These are phyloP conservation scores for Botrytis deweyae DNA, from an alignment of 2,329 filamentous ascomycete genomes.

Conservation along the genomic window DNA sequence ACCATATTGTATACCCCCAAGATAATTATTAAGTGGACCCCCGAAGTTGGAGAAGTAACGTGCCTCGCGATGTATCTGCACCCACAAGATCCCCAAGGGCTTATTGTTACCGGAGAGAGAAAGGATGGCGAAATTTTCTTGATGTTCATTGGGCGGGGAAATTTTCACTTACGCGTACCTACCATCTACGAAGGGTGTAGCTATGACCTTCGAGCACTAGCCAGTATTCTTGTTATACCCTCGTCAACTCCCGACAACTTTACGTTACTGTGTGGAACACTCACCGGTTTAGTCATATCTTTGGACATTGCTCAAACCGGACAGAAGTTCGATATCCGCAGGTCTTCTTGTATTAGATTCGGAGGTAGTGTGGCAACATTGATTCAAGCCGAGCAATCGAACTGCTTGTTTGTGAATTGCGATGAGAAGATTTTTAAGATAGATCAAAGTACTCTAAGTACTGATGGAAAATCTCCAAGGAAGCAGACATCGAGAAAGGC, in stretches of 20 bases:
- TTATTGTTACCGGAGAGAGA: background rate
- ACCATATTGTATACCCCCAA: background rate
- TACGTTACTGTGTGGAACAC: conserved; percentile 36
- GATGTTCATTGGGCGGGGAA: background rate
- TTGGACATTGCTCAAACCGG: conserved; percentile 26
- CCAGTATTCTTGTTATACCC: conserved; percentile 31
- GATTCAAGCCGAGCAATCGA: conserved; percentile 21
- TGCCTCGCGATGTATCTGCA: background rate
- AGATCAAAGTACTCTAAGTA: conserved; percentile 16
- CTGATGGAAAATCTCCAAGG: background rate
- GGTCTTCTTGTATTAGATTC: conserved; percentile 30
- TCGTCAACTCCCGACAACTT: conserved; percentile 20
- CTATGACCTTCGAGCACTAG: conserved; percentile 28
- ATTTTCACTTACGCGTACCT: background rate
- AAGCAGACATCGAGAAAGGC: background rate
- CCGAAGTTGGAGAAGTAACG: conserved; percentile 2
- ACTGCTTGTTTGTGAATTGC: conserved; percentile 48
- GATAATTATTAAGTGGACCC: conserved; percentile 1
- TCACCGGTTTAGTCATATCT: conserved; percentile 35
- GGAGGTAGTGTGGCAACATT: conserved; percentile 35
- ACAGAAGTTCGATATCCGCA: conserved; percentile 20
- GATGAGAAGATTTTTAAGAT: conserved; percentile 46
- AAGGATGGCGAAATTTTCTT: background rate
- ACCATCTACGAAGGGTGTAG: background rate
- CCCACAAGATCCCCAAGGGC: background rate